Evolutionary conservation across 208 protist species (phyloP).

Genomic region (Leishmania amazonensis): DNA sequence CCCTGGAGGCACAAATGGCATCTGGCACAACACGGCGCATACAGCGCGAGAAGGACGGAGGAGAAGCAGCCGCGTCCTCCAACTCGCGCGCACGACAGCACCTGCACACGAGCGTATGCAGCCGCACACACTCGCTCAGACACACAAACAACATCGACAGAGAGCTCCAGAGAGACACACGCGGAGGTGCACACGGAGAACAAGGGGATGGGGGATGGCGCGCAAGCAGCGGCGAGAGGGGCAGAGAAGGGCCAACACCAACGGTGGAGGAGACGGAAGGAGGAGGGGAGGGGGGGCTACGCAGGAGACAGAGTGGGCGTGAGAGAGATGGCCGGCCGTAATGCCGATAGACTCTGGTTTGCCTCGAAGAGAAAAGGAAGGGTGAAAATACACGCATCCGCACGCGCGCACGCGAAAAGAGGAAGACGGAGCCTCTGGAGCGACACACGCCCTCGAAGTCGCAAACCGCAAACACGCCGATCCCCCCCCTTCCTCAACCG

Average conservation of each 20-base stretch:
- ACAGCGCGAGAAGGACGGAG: no score
- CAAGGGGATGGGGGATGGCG: neutral
- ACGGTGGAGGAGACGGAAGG: neutral
- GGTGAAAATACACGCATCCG: neutral
- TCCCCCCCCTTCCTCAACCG: neutral
- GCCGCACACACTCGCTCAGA: no score
- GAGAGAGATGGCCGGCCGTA: neutral
- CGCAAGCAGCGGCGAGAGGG: neutral
- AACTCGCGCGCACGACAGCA: no score
- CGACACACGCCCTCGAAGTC: neutral
- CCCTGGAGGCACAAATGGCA: no score
- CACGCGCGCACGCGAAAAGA: neutral
- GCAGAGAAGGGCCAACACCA: neutral
- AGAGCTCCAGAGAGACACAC: no score
- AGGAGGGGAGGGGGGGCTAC: neutral
- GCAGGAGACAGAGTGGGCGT: neutral
- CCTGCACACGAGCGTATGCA: no score
- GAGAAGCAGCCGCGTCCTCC: no score
- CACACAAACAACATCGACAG: no score
- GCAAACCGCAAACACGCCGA: neutral
- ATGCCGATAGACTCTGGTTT: no score
- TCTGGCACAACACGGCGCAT: no score
- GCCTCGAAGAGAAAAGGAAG: neutral
- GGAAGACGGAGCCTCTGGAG: neutral
- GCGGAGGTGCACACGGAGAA: neutral